These are phyloP conservation scores for Nothophaeocryptopus gaeumannii DNA, from an alignment of 2,329 filamentous ascomycete genomes.

Conservation along the genomic window DNA sequence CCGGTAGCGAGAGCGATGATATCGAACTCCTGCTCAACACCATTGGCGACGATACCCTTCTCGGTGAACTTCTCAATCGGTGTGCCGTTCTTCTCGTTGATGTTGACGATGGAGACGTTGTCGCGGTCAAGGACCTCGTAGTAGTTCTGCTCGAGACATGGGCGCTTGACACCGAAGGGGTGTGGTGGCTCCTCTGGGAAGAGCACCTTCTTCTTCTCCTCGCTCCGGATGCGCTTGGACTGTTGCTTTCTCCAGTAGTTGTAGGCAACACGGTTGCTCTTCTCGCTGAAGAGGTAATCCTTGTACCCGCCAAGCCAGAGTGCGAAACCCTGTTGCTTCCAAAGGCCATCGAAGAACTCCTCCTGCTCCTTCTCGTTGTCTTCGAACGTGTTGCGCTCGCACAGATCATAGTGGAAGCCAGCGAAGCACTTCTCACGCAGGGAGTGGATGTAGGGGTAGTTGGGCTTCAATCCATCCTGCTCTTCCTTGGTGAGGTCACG, in stretches of 20 bases:
- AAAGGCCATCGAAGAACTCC: conserved; percentile 43
- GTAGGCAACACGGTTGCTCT: conserved; percentile 46
- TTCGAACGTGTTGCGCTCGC: conserved; percentile 53
- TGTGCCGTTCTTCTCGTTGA: conserved; percentile 36
- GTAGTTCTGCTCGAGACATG: conserved; percentile 47
- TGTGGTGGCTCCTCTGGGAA: conserved; percentile 46
- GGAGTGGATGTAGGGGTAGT: conserved; percentile 51
- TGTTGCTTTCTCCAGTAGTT: conserved; percentile 49
- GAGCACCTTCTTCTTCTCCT: conserved; percentile 46
- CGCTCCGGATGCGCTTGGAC: conserved; percentile 42
- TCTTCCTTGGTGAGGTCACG: conserved; percentile 49
- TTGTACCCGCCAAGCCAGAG: conserved; percentile 33
- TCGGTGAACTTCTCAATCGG: conserved; percentile 44
- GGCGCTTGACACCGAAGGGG: conserved; percentile 48
- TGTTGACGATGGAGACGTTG: conserved; percentile 44
- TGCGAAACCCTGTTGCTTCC: conserved; percentile 36
- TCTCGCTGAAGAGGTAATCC: conserved; percentile 37
- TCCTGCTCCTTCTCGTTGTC: conserved; percentile 44
- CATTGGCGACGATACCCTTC: conserved; percentile 44
- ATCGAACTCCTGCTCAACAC: conserved; percentile 44
- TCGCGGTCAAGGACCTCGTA: conserved; percentile 46
- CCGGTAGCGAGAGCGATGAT: conserved; percentile 49
- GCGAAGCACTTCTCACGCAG: conserved; percentile 55
- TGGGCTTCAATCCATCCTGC: conserved; percentile 46
- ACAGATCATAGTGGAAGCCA: conserved; percentile 59